Evolutionary conservation across 2,329 filamentous ascomycete genomes (phyloP).

Genomic region (Aspergillus glaucus): DNA sequence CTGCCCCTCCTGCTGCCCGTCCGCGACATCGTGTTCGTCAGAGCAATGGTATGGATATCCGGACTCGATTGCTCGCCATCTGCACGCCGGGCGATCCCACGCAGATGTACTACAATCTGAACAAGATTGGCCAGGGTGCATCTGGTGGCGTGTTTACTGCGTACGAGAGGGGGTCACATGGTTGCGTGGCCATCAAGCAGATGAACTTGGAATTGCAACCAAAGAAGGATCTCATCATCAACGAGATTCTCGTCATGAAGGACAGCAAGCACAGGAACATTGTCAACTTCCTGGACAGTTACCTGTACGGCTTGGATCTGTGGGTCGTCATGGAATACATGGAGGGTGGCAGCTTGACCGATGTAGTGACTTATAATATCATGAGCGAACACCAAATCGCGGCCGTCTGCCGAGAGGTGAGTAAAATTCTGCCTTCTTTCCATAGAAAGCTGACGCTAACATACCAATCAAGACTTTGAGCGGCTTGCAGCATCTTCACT

Average conservation of each 20-base stretch:
- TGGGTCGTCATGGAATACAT: constrained; percentile 99
- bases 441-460: constrained; percentile 9
- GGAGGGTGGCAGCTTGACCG: constrained; percentile 95
- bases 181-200: constrained; percentile 95
- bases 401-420: constrained; percentile 79
- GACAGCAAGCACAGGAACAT: constrained; percentile 98
- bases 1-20: constrained; percentile 54
- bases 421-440: constrained; percentile 12
- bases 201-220: constrained; percentile 99
- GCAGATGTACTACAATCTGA: constrained; percentile 76
- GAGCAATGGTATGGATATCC: constrained; percentile 74
- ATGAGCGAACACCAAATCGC: constrained; percentile 98
- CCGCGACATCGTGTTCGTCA: constrained; percentile 73
- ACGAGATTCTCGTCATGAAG: constrained; percentile 98
- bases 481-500: constrained; percentile 90
- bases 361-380: constrained; percentile 98
- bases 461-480: constrained; percentile 58
- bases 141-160: constrained; percentile 94
- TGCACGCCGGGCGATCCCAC: constrained; percentile 87
- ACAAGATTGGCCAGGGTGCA: constrained; percentile 94
- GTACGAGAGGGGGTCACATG: constrained; percentile 74
- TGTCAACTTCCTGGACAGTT: constrained; percentile 99
- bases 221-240: constrained; percentile 98
- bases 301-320: constrained; percentile 78
- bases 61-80: constrained; percentile 76